phyloP scores from a whole-genome alignment of 176 grass and related monocot species.

The Otatea glauca region DNA sequence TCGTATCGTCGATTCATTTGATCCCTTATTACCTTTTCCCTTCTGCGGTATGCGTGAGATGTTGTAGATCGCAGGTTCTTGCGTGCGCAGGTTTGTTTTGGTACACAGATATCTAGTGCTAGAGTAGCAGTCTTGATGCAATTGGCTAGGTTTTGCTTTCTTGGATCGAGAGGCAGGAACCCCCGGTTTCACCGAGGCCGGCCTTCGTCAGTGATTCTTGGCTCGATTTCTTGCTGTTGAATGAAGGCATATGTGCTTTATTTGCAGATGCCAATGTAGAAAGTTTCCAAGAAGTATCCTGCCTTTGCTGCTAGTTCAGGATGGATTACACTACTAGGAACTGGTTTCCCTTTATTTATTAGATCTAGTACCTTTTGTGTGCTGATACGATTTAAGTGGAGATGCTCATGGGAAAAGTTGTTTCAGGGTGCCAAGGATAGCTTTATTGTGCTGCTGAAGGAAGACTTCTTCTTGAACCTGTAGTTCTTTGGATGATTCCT shows the following conservation, averaged over 20 bases:
- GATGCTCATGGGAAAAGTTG: constrained; percentile 46
- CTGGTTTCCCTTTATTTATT: constrained; percentile 25
- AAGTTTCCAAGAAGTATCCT: constrained; percentile 32
- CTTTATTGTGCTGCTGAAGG: constrained; percentile 45
- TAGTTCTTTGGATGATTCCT: constrained; percentile 20
- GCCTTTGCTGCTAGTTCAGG: constrained; percentile 33
- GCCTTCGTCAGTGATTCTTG: not conserved
- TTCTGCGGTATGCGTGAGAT: not conserved
- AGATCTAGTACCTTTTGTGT: constrained; percentile 24
- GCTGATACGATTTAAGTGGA: constrained; percentile 15
- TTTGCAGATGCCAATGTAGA: constrained; percentile 36
- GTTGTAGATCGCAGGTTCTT: not conserved
- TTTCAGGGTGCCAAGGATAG: constrained; percentile 53
- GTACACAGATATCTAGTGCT: not conserved
- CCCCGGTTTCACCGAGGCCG: constrained; percentile 2
- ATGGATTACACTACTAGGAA: constrained; percentile 2
- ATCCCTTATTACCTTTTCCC: not conserved
- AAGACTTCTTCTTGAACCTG: constrained; percentile 35
- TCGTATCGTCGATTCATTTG: not conserved
- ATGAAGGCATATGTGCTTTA: constrained; percentile 28
- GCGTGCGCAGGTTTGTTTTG: not conserved
- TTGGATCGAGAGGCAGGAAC: not conserved
- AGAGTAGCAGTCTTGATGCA: not conserved
- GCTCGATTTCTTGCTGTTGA: constrained; percentile 17
- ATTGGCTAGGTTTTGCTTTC: not conserved